Evolutionary conservation across 208 protist genomes (phyloP), one percentile per base, ranked within the genome.

Genomic region (Leishmania lainsoni): DNA sequence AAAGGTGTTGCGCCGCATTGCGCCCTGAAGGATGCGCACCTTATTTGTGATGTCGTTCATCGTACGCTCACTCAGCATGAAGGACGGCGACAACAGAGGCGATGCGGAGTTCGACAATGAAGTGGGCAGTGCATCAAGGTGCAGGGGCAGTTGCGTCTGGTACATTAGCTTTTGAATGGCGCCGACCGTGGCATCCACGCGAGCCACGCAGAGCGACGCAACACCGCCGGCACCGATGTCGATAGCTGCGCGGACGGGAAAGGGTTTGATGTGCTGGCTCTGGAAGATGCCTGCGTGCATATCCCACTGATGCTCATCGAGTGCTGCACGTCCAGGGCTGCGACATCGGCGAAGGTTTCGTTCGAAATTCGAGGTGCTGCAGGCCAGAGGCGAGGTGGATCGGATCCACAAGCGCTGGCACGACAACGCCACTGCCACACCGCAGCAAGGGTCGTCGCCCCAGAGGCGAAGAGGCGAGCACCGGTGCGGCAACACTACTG

Each of bases 181-280:
- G 42, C 76, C 79, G 3, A 59, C 80, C 29, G 51, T 58, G 4
- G 92, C 94, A 73, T 97, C 94, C 3, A 97, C 94, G 73, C 94
- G 92, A 9, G 83, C 94, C 72, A 97, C 82, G 74, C 86, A 89
- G 51, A 97, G 83, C 3, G 93, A 96, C 0, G 89, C 76, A 58
- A 89, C 87, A 2, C 93, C 93, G 71, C 91, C 93, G 5, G 91
- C 94, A 49, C 94, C 94, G 79, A 97, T 94, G 73, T 97, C 94
- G 42, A 97, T 94, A 26, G 94, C 94, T 2, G 94, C 94, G 17
- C 94, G 88, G 35, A 97, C 88, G n/a, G 94, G 94, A 58, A 94
- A 95, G 2, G 76, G 73, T 45, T 97, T 97, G 39, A 96, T 80
- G 78, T 94, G 89, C 14, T 91, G 74, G 75, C 92, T 92, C 70